Percentiles rank a stretch among this genome's conserved stretches.
phyloP scores from a whole-genome alignment of 768 basidiomycete genomes.

The Tylopilus cervinicoccineus region DNA sequence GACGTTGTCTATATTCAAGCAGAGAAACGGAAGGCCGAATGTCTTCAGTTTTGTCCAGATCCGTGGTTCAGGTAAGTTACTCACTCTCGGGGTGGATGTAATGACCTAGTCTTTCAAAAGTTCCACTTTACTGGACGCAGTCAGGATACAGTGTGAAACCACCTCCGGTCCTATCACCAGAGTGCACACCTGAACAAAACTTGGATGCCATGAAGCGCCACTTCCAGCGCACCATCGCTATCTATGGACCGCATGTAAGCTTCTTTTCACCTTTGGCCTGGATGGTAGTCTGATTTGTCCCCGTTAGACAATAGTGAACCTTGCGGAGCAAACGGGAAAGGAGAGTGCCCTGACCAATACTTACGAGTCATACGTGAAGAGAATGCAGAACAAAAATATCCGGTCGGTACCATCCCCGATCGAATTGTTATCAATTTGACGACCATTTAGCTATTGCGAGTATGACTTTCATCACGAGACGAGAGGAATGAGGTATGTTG shows the following conservation, averaged over 20 bases:
- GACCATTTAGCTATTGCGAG: constrained; percentile 54
- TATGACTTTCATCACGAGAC: constrained; percentile 96
- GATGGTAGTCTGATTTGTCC: constrained; percentile 3
- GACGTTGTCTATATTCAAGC: constrained; percentile 1
- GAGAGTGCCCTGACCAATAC: constrained; percentile 77
- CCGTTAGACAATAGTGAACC: constrained; percentile 72
- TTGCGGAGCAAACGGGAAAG: constrained; percentile 89
- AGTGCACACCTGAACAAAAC: constrained; percentile 71
- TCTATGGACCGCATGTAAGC: constrained; percentile 78
- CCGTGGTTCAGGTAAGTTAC: constrained; percentile 76
- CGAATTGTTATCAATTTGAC: neutral
- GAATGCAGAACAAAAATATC: constrained; percentile 51
- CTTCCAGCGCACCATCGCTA: constrained; percentile 56
- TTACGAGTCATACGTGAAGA: constrained; percentile 66
- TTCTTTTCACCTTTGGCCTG: neutral
- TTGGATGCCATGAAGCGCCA: constrained; percentile 69
- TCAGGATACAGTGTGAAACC: constrained; percentile 85
- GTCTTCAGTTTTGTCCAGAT: constrained; percentile 88
- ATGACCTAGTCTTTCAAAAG: constrained; percentile 37
- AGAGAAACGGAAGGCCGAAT: constrained; percentile 75
- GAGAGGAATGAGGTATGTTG: constrained; percentile 84
- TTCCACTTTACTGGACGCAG: constrained; percentile 93
- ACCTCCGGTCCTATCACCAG: constrained; percentile 69
- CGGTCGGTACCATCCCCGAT: constrained; percentile 39
- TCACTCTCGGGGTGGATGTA: neutral